Evolutionary conservation across 106 monocot genomes (phyloP).

Genomic region (Allium sativum): DNA sequence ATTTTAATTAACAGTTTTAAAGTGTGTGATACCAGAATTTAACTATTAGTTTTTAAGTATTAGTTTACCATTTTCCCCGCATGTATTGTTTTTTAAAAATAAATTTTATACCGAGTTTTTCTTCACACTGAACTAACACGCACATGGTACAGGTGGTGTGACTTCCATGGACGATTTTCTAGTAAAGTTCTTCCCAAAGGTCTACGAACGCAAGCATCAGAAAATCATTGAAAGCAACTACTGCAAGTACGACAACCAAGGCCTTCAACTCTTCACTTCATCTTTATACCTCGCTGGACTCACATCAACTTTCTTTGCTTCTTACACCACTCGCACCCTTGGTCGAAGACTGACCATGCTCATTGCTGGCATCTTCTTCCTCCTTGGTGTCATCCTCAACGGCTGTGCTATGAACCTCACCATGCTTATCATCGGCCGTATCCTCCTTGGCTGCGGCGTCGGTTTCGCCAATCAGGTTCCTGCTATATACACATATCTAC

Average conservation of each 20-base stretch:
- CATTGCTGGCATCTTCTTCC: conserved; percentile 51
- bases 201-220: conserved; percentile 9
- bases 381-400: conserved; percentile 43
- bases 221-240: conserved; percentile 46
- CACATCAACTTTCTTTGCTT: conserved; percentile 37
- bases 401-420: conserved; percentile 35
- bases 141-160: conserved; percentile 11
- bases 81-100: no score
- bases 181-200: conserved; percentile 16
- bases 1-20: no score
- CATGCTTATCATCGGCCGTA: conserved; percentile 59
- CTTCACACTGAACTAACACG: background rate
- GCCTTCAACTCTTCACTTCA: conserved; percentile 51
- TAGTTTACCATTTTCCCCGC: no score
- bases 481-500: background rate
- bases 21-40: no score
- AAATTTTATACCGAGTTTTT: no score
- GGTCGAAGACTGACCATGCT: conserved; percentile 59
- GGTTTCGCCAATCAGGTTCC: conserved; percentile 60
- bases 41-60: no score
- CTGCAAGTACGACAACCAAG: conserved; percentile 94
- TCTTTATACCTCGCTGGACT: conserved; percentile 48
- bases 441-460: conserved; percentile 56
- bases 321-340: conserved; percentile 28
- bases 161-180: conserved; percentile 26